Evolutionary conservation across 495 filamentous ascomycete genomes (phyloP).

Genomic region (Stereocaulon alpinum): DNA sequence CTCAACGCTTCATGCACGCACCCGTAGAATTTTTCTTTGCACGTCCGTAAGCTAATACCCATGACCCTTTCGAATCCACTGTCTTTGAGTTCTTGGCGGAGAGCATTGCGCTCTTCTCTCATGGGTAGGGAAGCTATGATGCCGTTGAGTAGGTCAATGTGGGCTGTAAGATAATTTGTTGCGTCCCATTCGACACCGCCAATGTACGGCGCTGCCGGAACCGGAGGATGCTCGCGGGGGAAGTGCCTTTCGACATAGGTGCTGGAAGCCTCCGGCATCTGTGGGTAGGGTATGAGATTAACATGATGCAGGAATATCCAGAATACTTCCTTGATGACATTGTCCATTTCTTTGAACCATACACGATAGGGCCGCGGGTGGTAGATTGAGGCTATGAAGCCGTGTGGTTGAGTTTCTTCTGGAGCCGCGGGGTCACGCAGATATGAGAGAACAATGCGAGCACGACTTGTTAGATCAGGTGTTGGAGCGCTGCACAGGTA

Average conservation of each 20-base stretch:
- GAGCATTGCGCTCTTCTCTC: slow-evolving; percentile 57
- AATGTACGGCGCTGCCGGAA: slow-evolving; percentile 91
- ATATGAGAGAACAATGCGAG: slow-evolving; percentile 61
- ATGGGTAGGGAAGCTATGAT: slow-evolving; percentile 77
- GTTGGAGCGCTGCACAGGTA: slow-evolving; percentile 55
- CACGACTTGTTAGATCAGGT: slow-evolving; percentile 46
- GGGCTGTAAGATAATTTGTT: slow-evolving; percentile 86
- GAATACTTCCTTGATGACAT: slow-evolving; percentile 95
- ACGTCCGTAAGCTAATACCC: slow-evolving; percentile 72
- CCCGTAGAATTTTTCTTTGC: slow-evolving; percentile 95
- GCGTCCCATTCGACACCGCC: slow-evolving; percentile 99
- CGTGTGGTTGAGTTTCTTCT: slow-evolving; percentile 62
- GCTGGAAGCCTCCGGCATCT: slow-evolving; percentile 26
- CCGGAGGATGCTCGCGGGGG: slow-evolving; percentile 75
- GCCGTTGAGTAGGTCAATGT: slow-evolving; percentile 87
- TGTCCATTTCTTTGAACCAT: slow-evolving; percentile 85
- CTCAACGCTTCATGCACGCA: slow-evolving; percentile 78
- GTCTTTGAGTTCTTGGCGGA: slow-evolving; percentile 65
- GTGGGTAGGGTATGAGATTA: slow-evolving; percentile 61
- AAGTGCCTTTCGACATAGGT: slow-evolving; percentile 65
- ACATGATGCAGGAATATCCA: slow-evolving; percentile 97
- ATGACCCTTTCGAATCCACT: slow-evolving; percentile 89
- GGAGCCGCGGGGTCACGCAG: slow-evolving; percentile 70
- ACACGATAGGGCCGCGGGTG: slow-evolving; percentile 79
- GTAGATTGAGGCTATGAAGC: slow-evolving; percentile 83